Evolutionary conservation across 345 rosid species (phyloP), one percentile per base, ranked within the genome.

Genomic region (Eucalyptus polybractea): DNA sequence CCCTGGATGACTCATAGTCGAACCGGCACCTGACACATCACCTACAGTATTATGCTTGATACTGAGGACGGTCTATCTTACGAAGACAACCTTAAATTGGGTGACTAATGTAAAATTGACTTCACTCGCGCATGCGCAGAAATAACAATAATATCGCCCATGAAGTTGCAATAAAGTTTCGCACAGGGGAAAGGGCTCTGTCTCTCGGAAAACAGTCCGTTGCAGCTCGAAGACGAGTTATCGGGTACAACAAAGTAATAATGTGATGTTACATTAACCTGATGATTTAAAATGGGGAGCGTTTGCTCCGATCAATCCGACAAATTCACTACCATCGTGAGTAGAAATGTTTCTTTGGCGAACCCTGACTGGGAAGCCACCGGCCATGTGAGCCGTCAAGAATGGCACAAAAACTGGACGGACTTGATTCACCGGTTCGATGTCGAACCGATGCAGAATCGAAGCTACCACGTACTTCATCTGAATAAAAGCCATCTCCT

Each of bases 361-460:
- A 88, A 92, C 86, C 83, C 85, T 25, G 44, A 92, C 94, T 10
- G 60, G 89, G 12, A 93, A 85, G 16, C 95, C 95, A 24, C 94
- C 93, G 47, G 92, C 95, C 94, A 93, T 93, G 91, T 93, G 93
- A 16, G 94, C 94, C 53, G 95, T 93, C 91, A 93, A 88, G 86
- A 89, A 91, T 6, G 95, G 95, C 87, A 92, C 94, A 16, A 91
- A 91, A 29, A 92, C 91, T 60, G 95, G 95, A n/a, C 50, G 42
- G 31, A 88, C 81, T 33, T 67, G 87, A 42, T 88, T 85, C 4
- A 91, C 90, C 37, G 92, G 93, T 56, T 49, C 72, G 76, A 93
- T 69, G 42, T 87, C 86, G 50, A 92, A 91, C 87, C 37, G 81
- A 42, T 45, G 88, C 33, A 91, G 91, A 31, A 93, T 87, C 7